Percentiles rank a stretch among this genome's conserved stretches.
Evolutionary conservation across 108 stramenopile species (phyloP).

Genomic region (Schizochytrium sp.): DNA sequence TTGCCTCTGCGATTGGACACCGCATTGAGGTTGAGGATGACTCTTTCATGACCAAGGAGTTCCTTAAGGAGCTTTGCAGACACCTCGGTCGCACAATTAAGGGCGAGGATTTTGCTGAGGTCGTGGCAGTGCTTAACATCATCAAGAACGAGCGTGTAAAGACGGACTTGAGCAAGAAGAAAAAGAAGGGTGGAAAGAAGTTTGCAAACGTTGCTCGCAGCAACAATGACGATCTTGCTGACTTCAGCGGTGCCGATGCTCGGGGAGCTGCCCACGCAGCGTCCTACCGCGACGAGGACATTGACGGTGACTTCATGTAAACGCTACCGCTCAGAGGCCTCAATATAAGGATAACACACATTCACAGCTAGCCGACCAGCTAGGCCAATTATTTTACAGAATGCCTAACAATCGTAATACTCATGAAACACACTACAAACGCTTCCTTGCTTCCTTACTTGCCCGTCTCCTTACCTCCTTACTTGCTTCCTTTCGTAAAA

Average conservation of each 20-base stretch:
- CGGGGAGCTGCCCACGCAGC: constrained; percentile 10
- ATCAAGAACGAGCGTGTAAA: constrained; percentile 57
- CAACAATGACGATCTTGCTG: constrained; percentile 40
- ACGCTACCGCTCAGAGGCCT: background rate
- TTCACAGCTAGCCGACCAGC: too few species aligned
- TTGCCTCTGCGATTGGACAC: constrained; percentile 39
- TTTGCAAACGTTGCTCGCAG: constrained; percentile 57
- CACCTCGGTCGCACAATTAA: constrained; percentile 41
- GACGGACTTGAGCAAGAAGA: constrained; percentile 47
- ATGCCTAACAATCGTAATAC: too few species aligned
- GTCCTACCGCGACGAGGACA: background rate
- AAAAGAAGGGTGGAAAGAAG: constrained; percentile 59
- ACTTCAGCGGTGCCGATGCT: constrained; percentile 32
- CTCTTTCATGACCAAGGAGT: constrained; percentile 54
- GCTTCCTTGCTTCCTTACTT: too few species aligned
- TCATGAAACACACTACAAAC: too few species aligned
- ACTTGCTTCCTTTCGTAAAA: too few species aligned
- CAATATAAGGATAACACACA: too few species aligned
- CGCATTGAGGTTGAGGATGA: constrained; percentile 51
- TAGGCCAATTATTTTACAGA: too few species aligned
- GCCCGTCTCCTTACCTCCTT: too few species aligned
- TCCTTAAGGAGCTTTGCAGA: constrained; percentile 50
- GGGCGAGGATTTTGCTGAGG: constrained; percentile 53
- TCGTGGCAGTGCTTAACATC: constrained; percentile 24
- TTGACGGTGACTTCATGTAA: constrained; percentile 59